Conservation (phyloP, 441 rosid species). For the Capsella rubella region DNA sequence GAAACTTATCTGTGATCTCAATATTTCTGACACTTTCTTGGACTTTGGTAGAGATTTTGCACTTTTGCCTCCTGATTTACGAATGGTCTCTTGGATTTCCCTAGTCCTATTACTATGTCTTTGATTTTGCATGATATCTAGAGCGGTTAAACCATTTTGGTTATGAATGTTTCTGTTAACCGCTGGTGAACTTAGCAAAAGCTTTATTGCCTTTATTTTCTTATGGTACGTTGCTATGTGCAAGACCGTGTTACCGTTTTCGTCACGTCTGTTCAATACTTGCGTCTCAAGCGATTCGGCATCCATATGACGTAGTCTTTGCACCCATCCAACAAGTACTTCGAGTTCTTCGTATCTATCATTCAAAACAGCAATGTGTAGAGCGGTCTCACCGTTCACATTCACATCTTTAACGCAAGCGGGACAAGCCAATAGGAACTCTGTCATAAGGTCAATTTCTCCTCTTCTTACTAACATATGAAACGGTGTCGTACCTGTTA, state of each 20-base stretch:
- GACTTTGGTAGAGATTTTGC: slow-evolving; percentile 6
- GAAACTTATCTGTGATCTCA: slow-evolving; percentile 3
- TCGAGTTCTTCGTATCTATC: slow-evolving; percentile 27
- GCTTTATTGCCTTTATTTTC: slow-evolving; percentile 29
- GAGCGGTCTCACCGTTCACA: slow-evolving; percentile 38
- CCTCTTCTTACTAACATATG: slow-evolving; percentile 38
- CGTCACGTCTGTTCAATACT: slow-evolving; percentile 36
- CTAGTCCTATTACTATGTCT: not conserved
- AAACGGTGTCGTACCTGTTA: slow-evolving; percentile 44
- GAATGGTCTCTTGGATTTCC: slow-evolving; percentile 16
- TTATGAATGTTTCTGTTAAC: slow-evolving; percentile 35
- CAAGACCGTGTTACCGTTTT: slow-evolving; percentile 39
- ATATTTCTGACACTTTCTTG: not conserved
- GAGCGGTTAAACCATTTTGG: slow-evolving; percentile 38
- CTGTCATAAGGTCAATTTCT: slow-evolving; percentile 26
- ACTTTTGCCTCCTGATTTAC: slow-evolving; percentile 19
- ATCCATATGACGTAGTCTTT: not conserved
- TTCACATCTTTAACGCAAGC: slow-evolving; percentile 40
- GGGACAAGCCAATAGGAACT: slow-evolving; percentile 43
- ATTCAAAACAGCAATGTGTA: slow-evolving; percentile 43
- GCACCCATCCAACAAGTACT: slow-evolving; percentile 24
- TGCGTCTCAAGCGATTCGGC: slow-evolving; percentile 11
- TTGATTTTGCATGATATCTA: slow-evolving; percentile 30
- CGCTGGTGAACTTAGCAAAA: slow-evolving; percentile 17
- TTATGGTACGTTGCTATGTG: slow-evolving; percentile 39